phyloP scores from a whole-genome alignment of 2,329 filamentous ascomycete species.

The Fusarium proliferatum region DNA sequence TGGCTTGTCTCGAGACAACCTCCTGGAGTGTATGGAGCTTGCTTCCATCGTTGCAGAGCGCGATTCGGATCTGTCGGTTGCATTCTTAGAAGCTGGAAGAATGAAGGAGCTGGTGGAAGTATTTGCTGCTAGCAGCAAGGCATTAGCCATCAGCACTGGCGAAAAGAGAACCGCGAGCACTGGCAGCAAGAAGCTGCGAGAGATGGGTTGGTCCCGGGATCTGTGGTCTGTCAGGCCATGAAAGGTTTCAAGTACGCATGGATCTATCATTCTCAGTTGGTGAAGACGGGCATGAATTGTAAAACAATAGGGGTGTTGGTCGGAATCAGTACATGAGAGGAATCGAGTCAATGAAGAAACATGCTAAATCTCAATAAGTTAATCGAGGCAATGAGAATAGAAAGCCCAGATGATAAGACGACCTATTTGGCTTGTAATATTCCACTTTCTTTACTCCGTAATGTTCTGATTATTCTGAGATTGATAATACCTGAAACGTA shows the following conservation, averaged over 20 bases:
- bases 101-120: slow-evolving; percentile 81
- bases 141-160: slow-evolving; percentile 67
- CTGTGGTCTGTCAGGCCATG: slow-evolving; percentile 65
- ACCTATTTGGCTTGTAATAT: neutral
- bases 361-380: neutral
- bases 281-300: slow-evolving; percentile 25
- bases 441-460: neutral
- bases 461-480: neutral
- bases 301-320: slow-evolving; percentile 23
- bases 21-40: slow-evolving; percentile 89
- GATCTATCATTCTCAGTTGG: slow-evolving; percentile 13
- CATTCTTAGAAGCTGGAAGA: slow-evolving; percentile 72
- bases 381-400: neutral
- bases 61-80: slow-evolving; percentile 71
- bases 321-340: slow-evolving; percentile 11
- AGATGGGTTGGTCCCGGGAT: slow-evolving; percentile 72
- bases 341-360: slow-evolving; percentile 13
- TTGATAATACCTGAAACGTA: neutral
- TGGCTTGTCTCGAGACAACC: slow-evolving; percentile 77
- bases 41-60: slow-evolving; percentile 79
- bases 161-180: slow-evolving; percentile 64
- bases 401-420: neutral
- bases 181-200: slow-evolving; percentile 68
- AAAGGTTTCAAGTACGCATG: neutral
- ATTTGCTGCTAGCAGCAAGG: slow-evolving; percentile 82